Percentiles rank a stretch among this genome's conserved stretches.
Evolutionary conservation across 2,329 filamentous ascomycete genomes (phyloP).

Genomic region (Xylaria sp.): DNA sequence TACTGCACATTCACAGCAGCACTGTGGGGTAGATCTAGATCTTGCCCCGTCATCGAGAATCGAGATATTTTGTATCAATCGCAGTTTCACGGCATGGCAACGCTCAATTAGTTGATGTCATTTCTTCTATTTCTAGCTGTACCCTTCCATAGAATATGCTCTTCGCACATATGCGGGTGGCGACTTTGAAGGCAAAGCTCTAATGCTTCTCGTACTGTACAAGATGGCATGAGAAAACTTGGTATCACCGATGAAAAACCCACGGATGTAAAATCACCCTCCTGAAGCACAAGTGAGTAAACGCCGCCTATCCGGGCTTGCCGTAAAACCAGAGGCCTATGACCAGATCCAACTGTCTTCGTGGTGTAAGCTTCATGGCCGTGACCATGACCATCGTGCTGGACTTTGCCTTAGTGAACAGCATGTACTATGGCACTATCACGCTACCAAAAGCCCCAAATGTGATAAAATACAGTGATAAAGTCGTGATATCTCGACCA

Average conservation of each 20-base stretch:
- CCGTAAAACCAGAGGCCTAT: constrained; percentile 33
- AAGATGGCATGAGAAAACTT: constrained; percentile 24
- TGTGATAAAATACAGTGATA: constrained; percentile 34
- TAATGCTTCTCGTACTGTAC: constrained; percentile 31
- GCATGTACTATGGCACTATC: not conserved
- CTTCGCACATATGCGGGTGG: not conserved
- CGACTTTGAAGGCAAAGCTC: constrained; percentile 14
- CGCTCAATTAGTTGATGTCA: not conserved
- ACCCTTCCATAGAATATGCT: constrained; percentile 10
- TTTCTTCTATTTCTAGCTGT: constrained; percentile 28
- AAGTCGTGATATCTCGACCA: constrained; percentile 4
- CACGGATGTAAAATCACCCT: constrained; percentile 31
- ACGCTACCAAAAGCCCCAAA: not conserved
- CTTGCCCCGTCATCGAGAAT: not conserved
- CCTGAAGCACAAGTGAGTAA: constrained; percentile 26
- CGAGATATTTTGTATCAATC: not conserved
- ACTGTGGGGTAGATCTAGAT: not conserved
- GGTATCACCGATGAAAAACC: constrained; percentile 33
- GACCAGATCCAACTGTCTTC: constrained; percentile 34
- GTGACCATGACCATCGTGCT: constrained; percentile 9
- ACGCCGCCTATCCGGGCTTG: constrained; percentile 33
- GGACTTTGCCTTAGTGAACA: not conserved
- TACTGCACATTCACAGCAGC: no score
- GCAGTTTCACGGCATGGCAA: not conserved
- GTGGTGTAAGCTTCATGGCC: constrained; percentile 15